Conservation (phyloP, 2,329 filamentous ascomycete species). For the Tympanopsis confertula region DNA sequence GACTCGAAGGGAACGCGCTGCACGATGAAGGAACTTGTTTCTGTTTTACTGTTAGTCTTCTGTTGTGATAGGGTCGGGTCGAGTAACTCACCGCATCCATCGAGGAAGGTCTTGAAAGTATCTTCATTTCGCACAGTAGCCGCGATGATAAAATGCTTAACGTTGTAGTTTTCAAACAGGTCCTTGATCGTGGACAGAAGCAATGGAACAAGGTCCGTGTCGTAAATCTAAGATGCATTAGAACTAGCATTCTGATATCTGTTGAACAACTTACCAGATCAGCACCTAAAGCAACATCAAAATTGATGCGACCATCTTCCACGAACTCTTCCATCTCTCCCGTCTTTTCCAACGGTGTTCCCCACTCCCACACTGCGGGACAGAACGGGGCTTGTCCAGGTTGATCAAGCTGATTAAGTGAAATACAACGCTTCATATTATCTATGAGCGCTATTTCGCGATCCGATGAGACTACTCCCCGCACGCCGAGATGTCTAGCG, state of each 20-base stretch:
- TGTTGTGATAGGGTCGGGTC: neutral
- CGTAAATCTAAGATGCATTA: constrained; percentile 38
- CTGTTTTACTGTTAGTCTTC: constrained; percentile 9
- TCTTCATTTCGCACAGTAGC: constrained; percentile 49
- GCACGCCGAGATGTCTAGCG: constrained; percentile 41
- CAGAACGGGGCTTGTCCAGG: constrained; percentile 15
- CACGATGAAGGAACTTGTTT: constrained; percentile 18
- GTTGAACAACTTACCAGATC: constrained; percentile 20
- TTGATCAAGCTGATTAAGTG: constrained; percentile 36
- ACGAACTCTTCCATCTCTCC: neutral
- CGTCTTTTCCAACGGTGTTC: constrained; percentile 12
- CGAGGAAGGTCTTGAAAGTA: constrained; percentile 46
- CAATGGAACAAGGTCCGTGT: constrained; percentile 41
- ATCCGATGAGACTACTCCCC: constrained; percentile 47
- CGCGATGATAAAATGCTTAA: constrained; percentile 42
- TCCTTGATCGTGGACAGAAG: constrained; percentile 41
- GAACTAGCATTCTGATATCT: neutral
- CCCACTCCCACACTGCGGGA: constrained; percentile 27
- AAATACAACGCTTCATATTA: constrained; percentile 36
- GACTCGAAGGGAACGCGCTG: constrained; percentile 26
- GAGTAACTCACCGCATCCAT: constrained; percentile 40
- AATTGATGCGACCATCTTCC: constrained; percentile 5
- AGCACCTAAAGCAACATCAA: constrained; percentile 26
- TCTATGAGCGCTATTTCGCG: constrained; percentile 44
- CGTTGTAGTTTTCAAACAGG: constrained; percentile 39